Evolutionary conservation across 2,329 filamentous ascomycete species (phyloP).

Genomic region (Huntiella bhutanensis): DNA sequence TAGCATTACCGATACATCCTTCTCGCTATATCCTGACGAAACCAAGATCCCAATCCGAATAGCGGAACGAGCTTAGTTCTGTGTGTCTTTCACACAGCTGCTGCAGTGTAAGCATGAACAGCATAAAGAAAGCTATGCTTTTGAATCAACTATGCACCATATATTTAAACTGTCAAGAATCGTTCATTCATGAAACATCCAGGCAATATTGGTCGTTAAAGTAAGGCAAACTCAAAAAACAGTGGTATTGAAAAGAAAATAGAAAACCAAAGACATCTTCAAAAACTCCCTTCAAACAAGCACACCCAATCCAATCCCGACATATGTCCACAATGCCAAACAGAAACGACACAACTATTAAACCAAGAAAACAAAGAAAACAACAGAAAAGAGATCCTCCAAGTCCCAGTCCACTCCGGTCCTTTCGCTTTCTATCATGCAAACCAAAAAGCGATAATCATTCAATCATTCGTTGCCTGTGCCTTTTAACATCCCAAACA

Average conservation of each 20-base stretch:
- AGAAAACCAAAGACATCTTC: neutral
- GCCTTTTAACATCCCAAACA: constrained; percentile 3
- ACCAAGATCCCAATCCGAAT: no score
- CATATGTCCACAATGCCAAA: neutral
- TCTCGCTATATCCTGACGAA: no score
- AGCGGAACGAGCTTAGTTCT: no score
- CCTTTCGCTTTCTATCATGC: constrained; percentile 6
- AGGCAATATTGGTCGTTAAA: no score
- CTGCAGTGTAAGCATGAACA: no score
- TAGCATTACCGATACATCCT: no score
- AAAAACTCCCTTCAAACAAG: neutral
- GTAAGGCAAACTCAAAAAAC: neutral
- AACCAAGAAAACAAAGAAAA: neutral
- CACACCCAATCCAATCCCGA: no score
- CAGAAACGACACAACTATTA: neutral
- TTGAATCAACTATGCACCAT: no score
- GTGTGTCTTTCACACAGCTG: no score
- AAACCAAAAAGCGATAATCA: constrained; percentile 5
- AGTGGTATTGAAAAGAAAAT: neutral
- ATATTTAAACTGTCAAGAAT: no score
- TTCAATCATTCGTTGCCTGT: constrained; percentile 11
- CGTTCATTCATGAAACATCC: no score
- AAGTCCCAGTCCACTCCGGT: neutral
- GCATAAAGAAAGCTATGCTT: no score
- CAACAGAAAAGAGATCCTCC: constrained; percentile 3